A percentile compares a stretch with the other conserved stretches of the same genome.
Conservation (phyloP, 441 rosid species). For the Aquilaria agallochum region DNA sequence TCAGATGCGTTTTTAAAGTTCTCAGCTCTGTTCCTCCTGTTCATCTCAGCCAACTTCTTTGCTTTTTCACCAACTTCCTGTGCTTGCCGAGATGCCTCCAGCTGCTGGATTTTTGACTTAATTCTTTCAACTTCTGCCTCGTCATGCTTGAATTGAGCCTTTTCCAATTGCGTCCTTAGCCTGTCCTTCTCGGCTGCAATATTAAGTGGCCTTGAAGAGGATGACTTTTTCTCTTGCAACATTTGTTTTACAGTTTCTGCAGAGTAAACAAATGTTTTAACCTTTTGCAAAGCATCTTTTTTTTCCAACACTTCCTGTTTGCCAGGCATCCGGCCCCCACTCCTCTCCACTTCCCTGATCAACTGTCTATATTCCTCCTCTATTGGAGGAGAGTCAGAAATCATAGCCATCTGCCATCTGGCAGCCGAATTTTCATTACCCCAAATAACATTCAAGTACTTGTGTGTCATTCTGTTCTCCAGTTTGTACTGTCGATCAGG, state of each 20-base stretch:
- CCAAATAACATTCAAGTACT: slow-evolving; percentile 85
- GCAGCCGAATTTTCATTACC: slow-evolving; percentile 92
- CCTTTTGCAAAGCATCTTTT: slow-evolving; percentile 69
- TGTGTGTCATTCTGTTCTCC: slow-evolving; percentile 74
- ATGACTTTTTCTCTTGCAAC: slow-evolving; percentile 94
- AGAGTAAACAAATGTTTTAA: slow-evolving; percentile 74
- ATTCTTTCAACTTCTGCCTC: slow-evolving; percentile 73
- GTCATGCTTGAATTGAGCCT: slow-evolving; percentile 69
- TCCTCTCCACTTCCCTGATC: slow-evolving; percentile 84
- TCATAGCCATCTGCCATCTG: slow-evolving; percentile 99
- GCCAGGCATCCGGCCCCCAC: slow-evolving; percentile 76
- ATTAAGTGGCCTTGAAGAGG: slow-evolving; percentile 79
- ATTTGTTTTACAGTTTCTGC: slow-evolving; percentile 94
- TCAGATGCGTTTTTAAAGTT: slow-evolving; percentile 93
- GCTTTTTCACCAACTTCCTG: slow-evolving; percentile 75
- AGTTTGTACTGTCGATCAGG: slow-evolving; percentile 76
- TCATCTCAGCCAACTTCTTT: slow-evolving; percentile 87
- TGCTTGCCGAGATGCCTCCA: slow-evolving; percentile 70
- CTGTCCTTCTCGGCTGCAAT: slow-evolving; percentile 95
- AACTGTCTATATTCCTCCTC: slow-evolving; percentile 89
- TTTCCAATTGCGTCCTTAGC: slow-evolving; percentile 77
- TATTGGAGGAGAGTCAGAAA: slow-evolving; percentile 85
- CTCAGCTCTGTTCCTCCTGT: slow-evolving; percentile 88
- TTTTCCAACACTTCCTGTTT: slow-evolving; percentile 83
- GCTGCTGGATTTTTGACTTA: slow-evolving; percentile 60